These are phyloP conservation scores for Corylus avellana DNA, from an alignment of 306 rosid species.

Conservation along the genomic window DNA sequence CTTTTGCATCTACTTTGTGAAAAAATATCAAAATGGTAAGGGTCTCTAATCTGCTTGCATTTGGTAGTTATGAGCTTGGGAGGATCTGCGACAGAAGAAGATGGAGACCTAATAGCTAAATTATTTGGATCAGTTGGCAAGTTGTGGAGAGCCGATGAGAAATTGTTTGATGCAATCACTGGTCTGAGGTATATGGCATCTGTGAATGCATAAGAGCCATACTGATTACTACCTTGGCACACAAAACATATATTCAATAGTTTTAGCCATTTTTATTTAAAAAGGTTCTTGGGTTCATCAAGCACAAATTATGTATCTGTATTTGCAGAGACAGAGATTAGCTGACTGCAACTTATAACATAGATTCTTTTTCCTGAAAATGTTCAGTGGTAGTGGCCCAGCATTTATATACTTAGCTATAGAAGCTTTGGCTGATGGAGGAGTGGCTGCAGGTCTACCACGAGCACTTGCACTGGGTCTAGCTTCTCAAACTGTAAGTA, in stretches of 20 bases:
- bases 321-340: not conserved
- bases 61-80: conserved; percentile 85
- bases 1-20: not conserved
- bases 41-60: conserved; percentile 24
- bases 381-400: conserved; percentile 96
- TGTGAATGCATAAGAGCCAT: not conserved
- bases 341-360: conserved; percentile 4
- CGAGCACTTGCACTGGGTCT: conserved; percentile 82
- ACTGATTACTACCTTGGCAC: not conserved
- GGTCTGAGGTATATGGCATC: conserved; percentile 71
- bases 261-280: not conserved
- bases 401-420: conserved; percentile 87
- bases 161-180: conserved; percentile 84
- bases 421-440: conserved; percentile 99
- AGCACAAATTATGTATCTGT: not conserved
- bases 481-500: conserved; percentile 97
- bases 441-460: conserved; percentile 97
- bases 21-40: not conserved
- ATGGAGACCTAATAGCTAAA: conserved; percentile 62
- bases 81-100: conserved; percentile 77
- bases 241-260: not conserved
- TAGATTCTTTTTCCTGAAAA: conserved; percentile 16
- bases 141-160: conserved; percentile 86
- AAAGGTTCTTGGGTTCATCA: conserved; percentile 1
- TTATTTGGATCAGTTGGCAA: conserved; percentile 92